Evolutionary conservation across 176 grass and related monocot species (phyloP), one percentile per base, ranked within the genome.

Genomic region (Paspalum notatum): DNA sequence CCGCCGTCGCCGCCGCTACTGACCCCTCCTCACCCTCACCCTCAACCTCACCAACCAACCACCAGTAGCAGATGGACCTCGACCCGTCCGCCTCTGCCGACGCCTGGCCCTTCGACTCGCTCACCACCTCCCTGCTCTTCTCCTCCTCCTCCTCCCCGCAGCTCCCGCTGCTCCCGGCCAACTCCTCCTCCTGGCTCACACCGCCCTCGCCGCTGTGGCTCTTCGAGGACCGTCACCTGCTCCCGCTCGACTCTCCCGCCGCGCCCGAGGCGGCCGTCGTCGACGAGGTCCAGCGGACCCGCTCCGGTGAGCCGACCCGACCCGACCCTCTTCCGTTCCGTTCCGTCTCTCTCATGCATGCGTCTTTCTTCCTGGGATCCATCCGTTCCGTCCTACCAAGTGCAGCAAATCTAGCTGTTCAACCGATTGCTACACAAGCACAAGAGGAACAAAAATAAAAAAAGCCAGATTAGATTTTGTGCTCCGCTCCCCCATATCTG

Each of bases 51-150:
- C 41, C 21, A 68, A 3, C 17, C 64, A 43, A 43, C 4, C 17
- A 12, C 38, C 62, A 66, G 18, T 42, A 24, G 12, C 22, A 12
- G 8, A 89, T 93, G 84, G 91, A 89, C 72, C 72, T 93, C 48
- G 91, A 93, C 46, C 71, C 67, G 7, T 51, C 82, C 7, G 83
- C 41, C 72, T 69, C 51, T 48, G 80, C 20, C 50, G 83, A 91
- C 59, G 38, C 84, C 20, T 91, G 94, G 94, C 86, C 89, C 43
- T 97, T 93, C 66, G 94, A 97, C 88, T 62, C 89, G 59, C 85
- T 90, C 40, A 66, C 85, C n/a, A 83, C 90, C 3, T 77, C 90
- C 53, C 62, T 81, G 18, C 52, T 87, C 72, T 84, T 85, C 75
- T 80, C 85, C 71, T 82, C 88, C 26, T 72, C 84, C 61, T 81